phyloP scores from a whole-genome alignment of 176 grass and related monocot species.

The Cenchrus americanus region DNA sequence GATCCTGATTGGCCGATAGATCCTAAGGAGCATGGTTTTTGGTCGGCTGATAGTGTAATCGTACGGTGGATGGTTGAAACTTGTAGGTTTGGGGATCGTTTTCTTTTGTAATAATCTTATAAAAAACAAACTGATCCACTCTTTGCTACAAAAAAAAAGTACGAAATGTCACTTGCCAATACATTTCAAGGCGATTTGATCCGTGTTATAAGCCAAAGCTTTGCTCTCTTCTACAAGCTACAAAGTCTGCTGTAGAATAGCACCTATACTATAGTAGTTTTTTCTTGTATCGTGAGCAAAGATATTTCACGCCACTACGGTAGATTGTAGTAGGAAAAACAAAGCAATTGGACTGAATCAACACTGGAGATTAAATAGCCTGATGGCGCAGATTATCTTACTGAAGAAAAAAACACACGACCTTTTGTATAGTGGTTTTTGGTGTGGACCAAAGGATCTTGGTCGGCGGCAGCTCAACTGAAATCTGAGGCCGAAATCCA shows the following conservation, averaged over 20 bases:
- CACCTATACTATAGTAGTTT: too few species aligned
- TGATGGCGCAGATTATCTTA: background rate
- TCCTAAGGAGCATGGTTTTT: background rate
- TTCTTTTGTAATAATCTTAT: background rate
- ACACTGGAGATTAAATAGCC: background rate
- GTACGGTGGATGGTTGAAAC: background rate
- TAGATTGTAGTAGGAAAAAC: background rate
- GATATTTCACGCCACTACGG: background rate
- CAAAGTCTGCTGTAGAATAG: too few species aligned
- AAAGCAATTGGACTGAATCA: background rate
- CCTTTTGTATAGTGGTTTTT: background rate
- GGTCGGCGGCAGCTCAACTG: slow-evolving; percentile 15
- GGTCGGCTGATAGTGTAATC: background rate
- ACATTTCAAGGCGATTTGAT: too few species aligned
- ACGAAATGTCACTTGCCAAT: too few species aligned
- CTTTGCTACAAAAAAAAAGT: too few species aligned
- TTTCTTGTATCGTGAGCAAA: too few species aligned
- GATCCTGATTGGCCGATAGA: slow-evolving; percentile 21
- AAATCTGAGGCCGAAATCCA: slow-evolving; percentile 24
- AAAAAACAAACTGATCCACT: background rate
- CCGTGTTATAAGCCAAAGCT: too few species aligned
- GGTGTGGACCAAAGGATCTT: slow-evolving; percentile 24
- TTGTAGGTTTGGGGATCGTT: background rate
- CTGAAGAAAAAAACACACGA: background rate
- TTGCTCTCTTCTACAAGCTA: too few species aligned